Evolutionary conservation across 2,329 filamentous ascomycete genomes (phyloP).

Genomic region (Samsoniella hepiali): DNA sequence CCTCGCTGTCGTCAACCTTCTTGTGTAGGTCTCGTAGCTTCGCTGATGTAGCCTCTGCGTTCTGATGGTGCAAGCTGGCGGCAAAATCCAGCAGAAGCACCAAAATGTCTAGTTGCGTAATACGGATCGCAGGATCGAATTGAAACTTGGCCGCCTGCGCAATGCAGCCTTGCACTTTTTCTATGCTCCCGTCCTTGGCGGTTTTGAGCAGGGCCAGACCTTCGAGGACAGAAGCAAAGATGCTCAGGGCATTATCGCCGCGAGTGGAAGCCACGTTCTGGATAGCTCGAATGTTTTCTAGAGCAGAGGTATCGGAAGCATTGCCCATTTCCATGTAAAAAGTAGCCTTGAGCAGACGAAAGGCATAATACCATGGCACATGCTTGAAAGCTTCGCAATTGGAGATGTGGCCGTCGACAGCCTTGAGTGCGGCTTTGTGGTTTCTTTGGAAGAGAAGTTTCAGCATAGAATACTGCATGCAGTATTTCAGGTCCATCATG

Average conservation of each 20-base stretch:
- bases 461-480: conserved; percentile 70
- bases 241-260: conserved; percentile 61
- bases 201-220: conserved; percentile 66
- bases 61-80: conserved; percentile 64
- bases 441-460: conserved; percentile 69
- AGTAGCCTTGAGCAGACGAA: conserved; percentile 69
- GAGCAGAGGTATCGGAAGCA: conserved; percentile 58
- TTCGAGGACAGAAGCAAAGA: conserved; percentile 65
- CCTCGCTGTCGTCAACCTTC: conserved; percentile 56
- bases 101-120: conserved; percentile 65
- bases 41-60: conserved; percentile 50
- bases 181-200: conserved; percentile 61
- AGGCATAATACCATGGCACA: conserved; percentile 71
- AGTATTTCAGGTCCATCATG: conserved; percentile 65
- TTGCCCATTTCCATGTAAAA: conserved; percentile 62
- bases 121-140: conserved; percentile 57
- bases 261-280: conserved; percentile 55
- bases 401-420: conserved; percentile 64
- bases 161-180: conserved; percentile 68
- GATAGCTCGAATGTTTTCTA: conserved; percentile 68
- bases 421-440: conserved; percentile 68
- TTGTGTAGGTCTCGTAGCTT: conserved; percentile 63
- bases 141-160: conserved; percentile 72
- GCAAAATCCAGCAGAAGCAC: conserved; percentile 67
- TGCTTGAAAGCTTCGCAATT: conserved; percentile 68